Evolutionary conservation across 345 rosid species (phyloP).

Genomic region (Salix koriyanagi): DNA sequence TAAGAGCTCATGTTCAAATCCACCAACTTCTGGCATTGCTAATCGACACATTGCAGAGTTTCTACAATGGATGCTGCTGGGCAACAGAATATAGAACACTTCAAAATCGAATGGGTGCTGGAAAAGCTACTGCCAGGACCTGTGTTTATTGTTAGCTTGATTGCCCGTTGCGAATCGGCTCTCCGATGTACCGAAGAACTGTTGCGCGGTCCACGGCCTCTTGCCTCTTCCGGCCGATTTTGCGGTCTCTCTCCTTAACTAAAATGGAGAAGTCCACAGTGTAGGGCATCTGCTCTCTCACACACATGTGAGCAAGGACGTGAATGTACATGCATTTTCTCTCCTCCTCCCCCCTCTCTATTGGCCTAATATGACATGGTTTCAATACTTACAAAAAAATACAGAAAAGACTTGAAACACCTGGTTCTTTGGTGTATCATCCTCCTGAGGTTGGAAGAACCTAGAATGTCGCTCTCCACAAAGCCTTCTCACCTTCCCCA

Average conservation of each 20-base stretch:
- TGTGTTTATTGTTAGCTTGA: slow-evolving; percentile 31
- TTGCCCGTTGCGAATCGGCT: slow-evolving; percentile 43
- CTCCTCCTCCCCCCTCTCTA: slow-evolving; percentile 1
- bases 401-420: slow-evolving; percentile 15
- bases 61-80: too few species aligned
- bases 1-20: too few species aligned
- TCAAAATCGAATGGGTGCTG: not conserved
- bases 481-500: slow-evolving; percentile 83
- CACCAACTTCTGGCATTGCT: too few species aligned
- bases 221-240: slow-evolving; percentile 4
- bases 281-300: slow-evolving; percentile 17
- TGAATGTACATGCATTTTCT: slow-evolving; percentile 1
- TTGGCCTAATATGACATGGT: slow-evolving; percentile 4
- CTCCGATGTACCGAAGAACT: slow-evolving; percentile 40
- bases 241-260: slow-evolving; percentile 23
- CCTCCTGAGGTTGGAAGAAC: slow-evolving; percentile 44
- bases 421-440: slow-evolving; percentile 6
- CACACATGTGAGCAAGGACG: not conserved
- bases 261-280: slow-evolving; percentile 30
- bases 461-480: slow-evolving; percentile 79
- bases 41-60: too few species aligned
- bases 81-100: not conserved
- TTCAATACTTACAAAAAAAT: slow-evolving; percentile 22
- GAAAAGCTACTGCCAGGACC: slow-evolving; percentile 4
- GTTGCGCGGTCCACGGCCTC: slow-evolving; percentile 15